Base-by-base conservation (phyloP, 2,329 filamentous ascomycete genomes). In the Xylariales sp. region DNA sequence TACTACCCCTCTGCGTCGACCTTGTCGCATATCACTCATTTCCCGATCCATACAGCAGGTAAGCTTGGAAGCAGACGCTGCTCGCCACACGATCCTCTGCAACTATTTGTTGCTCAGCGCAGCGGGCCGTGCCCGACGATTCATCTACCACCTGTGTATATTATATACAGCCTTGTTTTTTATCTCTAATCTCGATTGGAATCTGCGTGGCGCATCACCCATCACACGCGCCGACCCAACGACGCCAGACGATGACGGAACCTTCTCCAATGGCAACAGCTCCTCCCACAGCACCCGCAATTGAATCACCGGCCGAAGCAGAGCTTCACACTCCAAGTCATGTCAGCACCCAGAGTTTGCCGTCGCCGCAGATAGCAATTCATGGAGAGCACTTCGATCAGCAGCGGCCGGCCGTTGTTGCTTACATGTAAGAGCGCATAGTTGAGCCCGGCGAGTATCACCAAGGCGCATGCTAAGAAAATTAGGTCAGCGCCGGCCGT, bases 381-480 rank as follows among this genome's bases (percentile, higher is more conserved):
- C 41, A 53, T 23, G 57, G 61, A 37, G 57, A 61, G 43, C 45
- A 56, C 41, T 56, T 45, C 33, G 42, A 49, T 30, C 43, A 42
- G 27, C 41, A 41, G 33, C 62, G 58, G 40, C 61, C 61, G 25
- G 45, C 52, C 15, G 53, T 63, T 45, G 49, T 52, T 44, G 51
- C 62, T 50, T 62, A 65, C 46, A 48, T 65, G 72, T 74, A 62
- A 62, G 71, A 36, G 21, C n/a, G n/a, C n/a, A n/a, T n/a, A n/a
- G n/a, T n/a, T n/a, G n/a, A n/a, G n/a, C n/a, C n/a, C n/a, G n/a
- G n/a, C n/a, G n/a, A n/a, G n/a, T n/a, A n/a, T n/a, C n/a, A n/a
- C n/a, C n/a, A n/a, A n/a, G n/a, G n/a, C n/a, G n/a, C n/a, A n/a
- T 20, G 25, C 38, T 40, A 36, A 40, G 6, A 36, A 48, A 36